These are phyloP conservation scores for Dryadomyces quercus-mongolicae DNA, from an alignment of 2,329 filamentous ascomycete genomes.

Conservation along the genomic window DNA sequence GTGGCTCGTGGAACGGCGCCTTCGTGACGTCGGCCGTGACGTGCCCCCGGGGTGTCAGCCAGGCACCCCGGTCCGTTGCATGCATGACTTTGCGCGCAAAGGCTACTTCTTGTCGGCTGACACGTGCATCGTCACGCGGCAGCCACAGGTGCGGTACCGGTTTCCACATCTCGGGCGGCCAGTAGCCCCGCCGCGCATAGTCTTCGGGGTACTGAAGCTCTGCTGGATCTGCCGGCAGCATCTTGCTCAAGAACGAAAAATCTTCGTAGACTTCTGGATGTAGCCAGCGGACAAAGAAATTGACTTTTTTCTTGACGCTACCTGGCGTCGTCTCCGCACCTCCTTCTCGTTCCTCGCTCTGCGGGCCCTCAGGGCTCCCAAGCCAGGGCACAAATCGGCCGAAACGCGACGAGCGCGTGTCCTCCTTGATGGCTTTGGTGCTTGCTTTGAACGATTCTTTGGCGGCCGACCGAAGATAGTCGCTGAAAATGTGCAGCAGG, in stretches of 20 bases:
- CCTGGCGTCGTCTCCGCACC: background rate
- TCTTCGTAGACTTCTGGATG: conserved; percentile 49
- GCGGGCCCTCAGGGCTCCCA: background rate
- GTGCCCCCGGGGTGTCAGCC: conserved; percentile 40
- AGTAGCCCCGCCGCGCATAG: conserved; percentile 52
- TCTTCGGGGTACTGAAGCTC: conserved; percentile 16
- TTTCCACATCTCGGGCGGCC: conserved; percentile 54
- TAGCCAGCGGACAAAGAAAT: conserved; percentile 39
- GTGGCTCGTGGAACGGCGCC: conserved; percentile 17
- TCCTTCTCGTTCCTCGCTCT: background rate
- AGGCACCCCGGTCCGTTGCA: conserved; percentile 62
- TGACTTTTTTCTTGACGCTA: conserved; percentile 24
- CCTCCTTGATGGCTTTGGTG: conserved; percentile 14
- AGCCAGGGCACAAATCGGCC: conserved; percentile 5
- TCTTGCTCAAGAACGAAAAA: conserved; percentile 43
- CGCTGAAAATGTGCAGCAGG: conserved; percentile 13
- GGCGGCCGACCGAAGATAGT: conserved; percentile 14
- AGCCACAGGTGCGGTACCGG: conserved; percentile 61
- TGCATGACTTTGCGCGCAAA: conserved; percentile 54
- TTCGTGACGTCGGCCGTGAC: conserved; percentile 14
- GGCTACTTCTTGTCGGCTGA: conserved; percentile 58
- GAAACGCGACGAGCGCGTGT: conserved; percentile 17
- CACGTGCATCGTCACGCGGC: conserved; percentile 55
- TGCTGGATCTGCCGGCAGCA: conserved; percentile 4
- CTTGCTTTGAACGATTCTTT: conserved; percentile 12